Conservation (phyloP, 305 asterid species). For the Fraxinus floribunda region DNA sequence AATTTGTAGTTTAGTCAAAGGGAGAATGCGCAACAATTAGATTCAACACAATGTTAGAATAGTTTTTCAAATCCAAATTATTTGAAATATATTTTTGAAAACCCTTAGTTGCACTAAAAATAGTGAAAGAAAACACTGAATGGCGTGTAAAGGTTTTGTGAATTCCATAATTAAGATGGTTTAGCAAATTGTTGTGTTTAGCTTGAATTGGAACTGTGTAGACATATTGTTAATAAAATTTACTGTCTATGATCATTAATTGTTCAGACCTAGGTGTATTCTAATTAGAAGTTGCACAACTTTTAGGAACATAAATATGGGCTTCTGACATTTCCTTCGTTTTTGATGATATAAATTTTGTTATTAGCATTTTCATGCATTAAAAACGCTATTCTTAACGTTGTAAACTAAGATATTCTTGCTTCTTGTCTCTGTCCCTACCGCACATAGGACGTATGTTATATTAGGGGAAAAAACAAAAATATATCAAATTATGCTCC, state of each 20-base stretch:
- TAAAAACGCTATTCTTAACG: not conserved
- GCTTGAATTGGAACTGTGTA: not conserved
- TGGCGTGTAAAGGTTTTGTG: not conserved
- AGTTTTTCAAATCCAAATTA: not conserved
- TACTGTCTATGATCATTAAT: not conserved
- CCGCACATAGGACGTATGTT: not conserved
- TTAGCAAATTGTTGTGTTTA: not conserved
- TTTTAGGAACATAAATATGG: no score
- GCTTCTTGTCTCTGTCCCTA: not conserved
- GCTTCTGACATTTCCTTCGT: not conserved
- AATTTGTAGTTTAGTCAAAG: not conserved
- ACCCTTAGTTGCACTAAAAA: no score
- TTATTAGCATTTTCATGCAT: not conserved
- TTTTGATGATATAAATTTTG: not conserved
- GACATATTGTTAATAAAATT: not conserved
- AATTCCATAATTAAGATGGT: no score
- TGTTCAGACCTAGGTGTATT: not conserved
- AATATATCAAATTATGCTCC: not conserved
- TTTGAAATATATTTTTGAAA: no score
- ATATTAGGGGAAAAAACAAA: not conserved
- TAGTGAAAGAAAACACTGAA: not conserved
- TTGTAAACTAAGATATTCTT: not conserved
- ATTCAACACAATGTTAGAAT: not conserved
- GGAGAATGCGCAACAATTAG: not conserved
- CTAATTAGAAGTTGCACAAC: not conserved